Conservation (phyloP, 345 rosid species). For the Raphanus raphanistrum region DNA sequence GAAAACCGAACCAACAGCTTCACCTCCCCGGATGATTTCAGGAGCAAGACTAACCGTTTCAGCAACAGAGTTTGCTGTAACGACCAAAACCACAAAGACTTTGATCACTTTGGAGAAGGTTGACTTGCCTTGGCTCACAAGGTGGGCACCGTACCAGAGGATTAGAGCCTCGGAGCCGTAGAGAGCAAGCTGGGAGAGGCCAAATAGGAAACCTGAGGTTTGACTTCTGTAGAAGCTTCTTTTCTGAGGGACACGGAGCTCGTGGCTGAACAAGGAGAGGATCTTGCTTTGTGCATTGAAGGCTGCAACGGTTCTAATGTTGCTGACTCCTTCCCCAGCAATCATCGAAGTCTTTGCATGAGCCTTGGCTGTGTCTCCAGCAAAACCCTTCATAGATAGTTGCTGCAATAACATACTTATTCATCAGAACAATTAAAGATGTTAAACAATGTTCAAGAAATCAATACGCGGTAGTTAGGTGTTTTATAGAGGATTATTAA, state of each 20-base stretch:
- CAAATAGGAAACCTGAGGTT: constrained; percentile 86
- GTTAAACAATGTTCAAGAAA: background rate
- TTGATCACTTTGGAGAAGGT: constrained; percentile 98
- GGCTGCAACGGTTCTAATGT: constrained; percentile 95
- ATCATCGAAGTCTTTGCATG: constrained; percentile 99
- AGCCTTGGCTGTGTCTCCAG: constrained; percentile 99
- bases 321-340: constrained; percentile 99
- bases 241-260: constrained; percentile 79
- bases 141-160: constrained; percentile 95
- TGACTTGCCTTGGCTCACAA: constrained; percentile 78
- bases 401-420: constrained; percentile 58
- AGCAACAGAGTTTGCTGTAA: constrained; percentile 97
- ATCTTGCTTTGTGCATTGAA: constrained; percentile 94
- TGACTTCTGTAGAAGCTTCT: constrained; percentile 80
- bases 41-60: constrained; percentile 99
- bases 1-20: constrained; percentile 94
- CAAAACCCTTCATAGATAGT: constrained; percentile 98
- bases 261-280: constrained; percentile 74
- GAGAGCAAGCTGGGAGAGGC: constrained; percentile 91
- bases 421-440: background rate
- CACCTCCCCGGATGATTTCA: constrained; percentile 97
- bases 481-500: background rate
- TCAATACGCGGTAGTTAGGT: background rate
- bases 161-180: constrained; percentile 93
- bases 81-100: constrained; percentile 91